Base-by-base conservation (phyloP, 192 early-diverging fungal species). In the Linnemannia exigua region DNA sequence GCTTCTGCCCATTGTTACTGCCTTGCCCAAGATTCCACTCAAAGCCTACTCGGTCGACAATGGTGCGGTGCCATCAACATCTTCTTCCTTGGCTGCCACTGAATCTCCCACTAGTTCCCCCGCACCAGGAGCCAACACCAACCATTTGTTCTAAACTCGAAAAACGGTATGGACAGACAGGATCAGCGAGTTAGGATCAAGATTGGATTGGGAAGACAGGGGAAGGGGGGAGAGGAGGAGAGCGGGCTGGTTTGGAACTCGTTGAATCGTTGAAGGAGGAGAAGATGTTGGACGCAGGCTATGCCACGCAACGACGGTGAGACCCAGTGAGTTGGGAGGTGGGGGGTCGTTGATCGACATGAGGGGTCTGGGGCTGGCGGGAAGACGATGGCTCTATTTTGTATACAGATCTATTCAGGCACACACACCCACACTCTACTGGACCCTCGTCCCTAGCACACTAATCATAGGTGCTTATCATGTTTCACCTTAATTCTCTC, bases 1-100 rank as follows among this genome's bases (percentile, higher is more conserved):
- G 3, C 58, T 83, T 19, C 47, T 83, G 71, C 81, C 81, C 5
- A 83, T 83, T 28, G 54, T 83, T 31, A 69, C 81, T 0, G 68
- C 16, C 8, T 61, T 83, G 14, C 75, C 75, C 69, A 83, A 74
- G 68, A 33, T 41, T 4, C 58, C 82, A 8, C 28, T 75, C 25
- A 77, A 70, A 37, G 11, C 54, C 6, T 70, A 75, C 16, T 47
- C 67, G 33, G 28, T 63, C 63, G 73, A 75, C 16, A 50, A 20
- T 75, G 38, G 1, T 16, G 71, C 68, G 15, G 47, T 31, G n/a
- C 28, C 73, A 25, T 14, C 72, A 47, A 47, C 81, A 25, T 69
- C 73, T 5, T 12, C 81, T 9, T 69, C 73, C 11, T 12, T 71
- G 6, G 52, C 44, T 1, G 46, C 33, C 31, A 37, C 74, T 20